Conservation (phyloP, 2,329 filamentous ascomycete genomes). For the Calonectria multiphialidica region DNA sequence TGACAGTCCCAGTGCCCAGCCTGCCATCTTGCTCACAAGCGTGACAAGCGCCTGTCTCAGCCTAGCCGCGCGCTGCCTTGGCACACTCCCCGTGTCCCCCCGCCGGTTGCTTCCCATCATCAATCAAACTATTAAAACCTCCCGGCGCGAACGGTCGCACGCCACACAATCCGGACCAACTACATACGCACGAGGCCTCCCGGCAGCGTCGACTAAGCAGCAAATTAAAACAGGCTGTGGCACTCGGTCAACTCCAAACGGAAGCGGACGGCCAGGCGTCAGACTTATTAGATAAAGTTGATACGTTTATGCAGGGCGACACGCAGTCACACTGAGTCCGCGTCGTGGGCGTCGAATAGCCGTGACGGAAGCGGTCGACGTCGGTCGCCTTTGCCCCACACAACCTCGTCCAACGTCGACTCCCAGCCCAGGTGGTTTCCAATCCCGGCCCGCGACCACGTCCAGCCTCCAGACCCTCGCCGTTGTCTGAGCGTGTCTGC, state of each 20-base stretch:
- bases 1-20: background rate
- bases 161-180: slow-evolving; percentile 11
- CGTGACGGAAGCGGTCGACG: slow-evolving; percentile 35
- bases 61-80: slow-evolving; percentile 23
- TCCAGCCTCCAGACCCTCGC: slow-evolving; percentile 38
- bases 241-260: background rate
- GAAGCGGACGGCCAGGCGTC: background rate
- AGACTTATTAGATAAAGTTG: slow-evolving; percentile 22
- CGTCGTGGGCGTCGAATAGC: slow-evolving; percentile 36
- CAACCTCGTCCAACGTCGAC: slow-evolving; percentile 37
- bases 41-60: slow-evolving; percentile 28
- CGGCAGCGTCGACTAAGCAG: background rate
- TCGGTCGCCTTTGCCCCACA: slow-evolving; percentile 38
- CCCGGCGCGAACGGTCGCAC: slow-evolving; percentile 20
- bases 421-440: slow-evolving; percentile 38
- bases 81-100: slow-evolving; percentile 20
- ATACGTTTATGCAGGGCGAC: slow-evolving; percentile 32
- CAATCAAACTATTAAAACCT: slow-evolving; percentile 20
- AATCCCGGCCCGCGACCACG: slow-evolving; percentile 44
- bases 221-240: background rate
- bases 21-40: slow-evolving; percentile 7
- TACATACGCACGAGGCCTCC: slow-evolving; percentile 3
- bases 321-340: slow-evolving; percentile 30
- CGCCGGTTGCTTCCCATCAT: slow-evolving; percentile 5
- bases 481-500: slow-evolving; percentile 33